Conservation (phyloP, 306 rosid genomes). For the Quercus gilva region DNA sequence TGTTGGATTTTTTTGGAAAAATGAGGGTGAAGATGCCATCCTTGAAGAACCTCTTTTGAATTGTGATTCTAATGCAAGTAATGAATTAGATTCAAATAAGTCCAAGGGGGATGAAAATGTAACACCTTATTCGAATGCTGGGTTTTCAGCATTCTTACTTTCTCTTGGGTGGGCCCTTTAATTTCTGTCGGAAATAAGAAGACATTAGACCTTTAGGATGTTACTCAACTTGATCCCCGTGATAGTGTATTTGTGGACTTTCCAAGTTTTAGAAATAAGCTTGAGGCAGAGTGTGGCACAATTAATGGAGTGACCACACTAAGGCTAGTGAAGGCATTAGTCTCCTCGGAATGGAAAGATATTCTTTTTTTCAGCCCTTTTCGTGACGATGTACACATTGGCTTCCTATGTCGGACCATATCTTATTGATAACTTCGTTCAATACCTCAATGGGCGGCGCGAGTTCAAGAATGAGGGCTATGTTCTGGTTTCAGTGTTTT, state of each 20-base stretch:
- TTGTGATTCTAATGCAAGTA: slow-evolving; percentile 26
- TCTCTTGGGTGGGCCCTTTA: slow-evolving; percentile 70
- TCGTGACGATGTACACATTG: slow-evolving; percentile 22
- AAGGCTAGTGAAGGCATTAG: slow-evolving; percentile 31
- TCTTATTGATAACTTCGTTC: slow-evolving; percentile 46
- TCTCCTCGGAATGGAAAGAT: slow-evolving; percentile 41
- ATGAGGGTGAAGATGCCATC: slow-evolving; percentile 24
- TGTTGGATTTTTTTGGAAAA: slow-evolving; percentile 34
- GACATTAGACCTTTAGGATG: slow-evolving; percentile 66
- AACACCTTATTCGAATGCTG: slow-evolving; percentile 53
- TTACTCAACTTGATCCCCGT: slow-evolving; percentile 51
- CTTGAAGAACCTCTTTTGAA: slow-evolving; percentile 70
- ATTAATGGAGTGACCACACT: slow-evolving; percentile 25
- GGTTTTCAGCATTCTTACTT: slow-evolving; percentile 63
- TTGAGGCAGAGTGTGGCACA: slow-evolving; percentile 30
- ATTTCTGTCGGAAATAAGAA: slow-evolving; percentile 57
- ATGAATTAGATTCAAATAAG: slow-evolving; percentile 13
- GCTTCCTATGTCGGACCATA: slow-evolving; percentile 50
- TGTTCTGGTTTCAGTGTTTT: slow-evolving; percentile 39
- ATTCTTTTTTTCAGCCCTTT: slow-evolving; percentile 21
- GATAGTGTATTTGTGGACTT: slow-evolving; percentile 53
- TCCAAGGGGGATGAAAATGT: slow-evolving; percentile 30
- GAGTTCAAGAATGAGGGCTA: slow-evolving; percentile 37
- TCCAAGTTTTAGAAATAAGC: slow-evolving; percentile 36
- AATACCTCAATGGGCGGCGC: slow-evolving; percentile 42